Evolutionary conservation across 331 rosid genomes (phyloP), one percentile per base, ranked within the genome.

Genomic region (Phaseolus coccineus): DNA sequence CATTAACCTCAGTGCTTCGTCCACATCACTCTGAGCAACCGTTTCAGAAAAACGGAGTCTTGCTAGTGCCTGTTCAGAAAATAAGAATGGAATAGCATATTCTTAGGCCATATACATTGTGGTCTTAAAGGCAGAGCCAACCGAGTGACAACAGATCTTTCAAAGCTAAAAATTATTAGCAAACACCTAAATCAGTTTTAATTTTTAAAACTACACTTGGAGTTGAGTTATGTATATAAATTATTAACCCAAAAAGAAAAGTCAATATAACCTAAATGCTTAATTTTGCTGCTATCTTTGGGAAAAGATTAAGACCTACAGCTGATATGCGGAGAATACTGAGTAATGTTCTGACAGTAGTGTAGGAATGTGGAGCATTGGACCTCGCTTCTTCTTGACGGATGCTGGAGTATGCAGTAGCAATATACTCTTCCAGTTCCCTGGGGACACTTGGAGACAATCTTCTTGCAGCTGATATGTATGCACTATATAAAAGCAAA

Each of bases 361-460:
- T 93, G 78, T 96, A 96, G 76, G 99, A 90, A 84, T 96, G 97
- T 15, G 99, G 98, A 73, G 96, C 73, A 51, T 84, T 88, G 8
- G 98, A 91, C 80, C 88, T 93, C 75, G 98, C 93, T 88, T 93
- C 99, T 81, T 96, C 99, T 85, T 96, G 98, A 59, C 99, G 90
- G 82, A 96, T 91, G 82, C 86, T 76, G 33, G 92, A 91, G 88
- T 93, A 93, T 42, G 98, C 99, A 76, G 85, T 93, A 28, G 99
- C 98, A 85, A 96, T 82, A 81, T 96, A 93, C 89, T 93, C 98
- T 89, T 91, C 98, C 57, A 96, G 86, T 65, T 90, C 97, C 88
- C 50, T 81, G 46, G 98, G 97, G 63, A 91, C 85, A 80, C 84
- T 85, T 42, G 99, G 97, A 77, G 99, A 93, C 80, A 87, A 74